Base-by-base conservation (phyloP, 108 stramenopile species). In the Aurantiochytrium sp. region DNA sequence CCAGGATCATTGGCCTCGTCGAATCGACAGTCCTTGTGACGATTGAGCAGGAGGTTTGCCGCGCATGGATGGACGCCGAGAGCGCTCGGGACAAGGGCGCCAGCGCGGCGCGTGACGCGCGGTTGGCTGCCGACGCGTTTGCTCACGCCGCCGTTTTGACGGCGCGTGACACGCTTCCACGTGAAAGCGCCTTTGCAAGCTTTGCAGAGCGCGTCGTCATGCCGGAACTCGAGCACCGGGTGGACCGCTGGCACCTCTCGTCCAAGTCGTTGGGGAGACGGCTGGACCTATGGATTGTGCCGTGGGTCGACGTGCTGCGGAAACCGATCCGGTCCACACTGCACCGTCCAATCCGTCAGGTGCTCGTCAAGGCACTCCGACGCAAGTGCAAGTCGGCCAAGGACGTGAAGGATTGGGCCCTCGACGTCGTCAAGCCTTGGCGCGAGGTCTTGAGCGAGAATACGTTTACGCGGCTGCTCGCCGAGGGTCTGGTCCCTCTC, bases 221-320 rank as follows among this genome's bases (percentile, higher is more conserved):
- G 42, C 73, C 73, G 12, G 73, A 81, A 24, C 73, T 81, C 27
- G 24, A 81, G 30, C 45, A 48, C 12, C 39, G 73, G n/a, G 73
- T 81, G 10, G 73, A 81, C 24, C 45, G 42, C 12, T 81, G 73
- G 73, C 39, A 48, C 45, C 27, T 48, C 10, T 65, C 59, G 1
- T 65, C 59, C 27, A 48, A 81, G 24, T 41, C 45, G 8, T 81
- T 41, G 45, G 73, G 73, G 3, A 81, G 24, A 17, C 12, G 73
- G 39, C 30, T 81, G 17, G 73, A 81, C 45, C 39, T 81, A 12
- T 81, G 73, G 73, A 81, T 81, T 81, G 45, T 81, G 39, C 73
- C 73, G 17, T 81, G 73, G 73, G 73, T 81, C 10, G 45, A 48
- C 24, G n/a, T 41, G 24, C n/a, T 81, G 36, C 73, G 73, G 21